A percentile compares a stretch with the other conserved stretches of the same genome.
Conservation (phyloP, 176 grass and related monocot species). For the Rhipidocladum racemiflorum region DNA sequence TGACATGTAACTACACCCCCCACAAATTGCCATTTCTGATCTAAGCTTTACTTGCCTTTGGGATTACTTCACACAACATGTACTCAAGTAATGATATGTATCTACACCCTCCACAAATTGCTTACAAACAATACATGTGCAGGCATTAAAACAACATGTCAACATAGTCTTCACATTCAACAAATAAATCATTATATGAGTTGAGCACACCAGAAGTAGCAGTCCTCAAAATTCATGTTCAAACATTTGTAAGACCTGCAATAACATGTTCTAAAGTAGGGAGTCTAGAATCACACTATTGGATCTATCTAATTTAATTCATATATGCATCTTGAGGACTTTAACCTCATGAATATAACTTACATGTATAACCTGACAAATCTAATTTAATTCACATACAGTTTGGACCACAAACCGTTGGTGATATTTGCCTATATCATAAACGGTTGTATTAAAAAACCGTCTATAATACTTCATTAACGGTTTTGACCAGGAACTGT, state of each 20-base stretch:
- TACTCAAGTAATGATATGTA: neutral
- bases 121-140: neutral
- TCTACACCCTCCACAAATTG: neutral
- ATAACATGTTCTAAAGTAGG: neutral
- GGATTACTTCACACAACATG: slow-evolving; percentile 11
- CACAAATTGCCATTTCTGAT: no score
- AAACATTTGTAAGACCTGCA: neutral
- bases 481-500: no score
- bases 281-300: neutral
- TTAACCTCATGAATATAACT: no score
- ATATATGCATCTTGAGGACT: no score
- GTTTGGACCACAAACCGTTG: no score
- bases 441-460: no score
- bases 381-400: no score
- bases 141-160: no score
- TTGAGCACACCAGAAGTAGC: neutral
- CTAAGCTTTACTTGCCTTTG: neutral
- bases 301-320: neutral
- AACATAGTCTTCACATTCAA: neutral
- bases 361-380: no score
- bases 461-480: no score
- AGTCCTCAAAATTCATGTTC: neutral
- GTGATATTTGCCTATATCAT: no score
- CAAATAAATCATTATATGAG: neutral
- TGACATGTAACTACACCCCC: no score